A percentile compares a stretch with the other conserved stretches of the same genome.
Conservation (phyloP, 2,329 filamentous ascomycete genomes). For the Stachybotrys elegans region DNA sequence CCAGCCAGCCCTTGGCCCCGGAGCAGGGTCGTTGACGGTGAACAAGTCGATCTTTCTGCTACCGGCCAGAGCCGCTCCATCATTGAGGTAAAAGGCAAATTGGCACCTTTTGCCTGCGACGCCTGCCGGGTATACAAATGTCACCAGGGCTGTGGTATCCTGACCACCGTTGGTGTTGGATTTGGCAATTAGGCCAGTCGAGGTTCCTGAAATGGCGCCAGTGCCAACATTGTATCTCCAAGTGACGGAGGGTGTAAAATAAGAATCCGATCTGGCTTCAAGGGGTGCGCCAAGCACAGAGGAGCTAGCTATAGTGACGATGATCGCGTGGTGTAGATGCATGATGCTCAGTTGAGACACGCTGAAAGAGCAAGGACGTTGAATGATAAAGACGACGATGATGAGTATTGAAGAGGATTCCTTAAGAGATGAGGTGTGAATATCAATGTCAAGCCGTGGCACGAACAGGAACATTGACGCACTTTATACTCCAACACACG, state of each 20-base stretch:
- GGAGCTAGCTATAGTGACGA: constrained; percentile 12
- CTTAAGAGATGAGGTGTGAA: too few relatives aligned
- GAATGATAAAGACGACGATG: too few relatives aligned
- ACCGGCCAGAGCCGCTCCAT: constrained; percentile 12
- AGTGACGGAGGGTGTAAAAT: constrained; percentile 16
- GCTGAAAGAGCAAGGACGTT: too few relatives aligned
- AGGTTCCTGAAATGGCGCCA: constrained; percentile 14
- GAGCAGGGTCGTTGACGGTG: constrained; percentile 16
- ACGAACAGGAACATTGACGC: too few relatives aligned
- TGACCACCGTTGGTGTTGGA: constrained; percentile 15
- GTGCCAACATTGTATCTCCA: constrained; percentile 17
- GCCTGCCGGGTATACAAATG: constrained; percentile 18
- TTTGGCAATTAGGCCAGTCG: constrained; percentile 14
- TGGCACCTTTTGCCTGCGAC: constrained; percentile 17
- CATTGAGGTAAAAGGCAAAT: constrained; percentile 19
- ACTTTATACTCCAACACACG: too few relatives aligned
- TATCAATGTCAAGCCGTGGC: too few relatives aligned
- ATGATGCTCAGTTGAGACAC: neutral
- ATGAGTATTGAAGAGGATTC: too few relatives aligned
- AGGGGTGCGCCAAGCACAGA: constrained; percentile 15
- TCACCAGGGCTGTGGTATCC: constrained; percentile 22
- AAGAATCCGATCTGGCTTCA: constrained; percentile 7
- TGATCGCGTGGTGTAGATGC: constrained; percentile 7
- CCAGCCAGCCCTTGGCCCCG: constrained; percentile 13
- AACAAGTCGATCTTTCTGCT: constrained; percentile 22